Percentiles rank a stretch among this genome's conserved stretches.
Evolutionary conservation across 352 stramenopile genomes (phyloP).

Genomic region (Thalassiosira pacifica): DNA sequence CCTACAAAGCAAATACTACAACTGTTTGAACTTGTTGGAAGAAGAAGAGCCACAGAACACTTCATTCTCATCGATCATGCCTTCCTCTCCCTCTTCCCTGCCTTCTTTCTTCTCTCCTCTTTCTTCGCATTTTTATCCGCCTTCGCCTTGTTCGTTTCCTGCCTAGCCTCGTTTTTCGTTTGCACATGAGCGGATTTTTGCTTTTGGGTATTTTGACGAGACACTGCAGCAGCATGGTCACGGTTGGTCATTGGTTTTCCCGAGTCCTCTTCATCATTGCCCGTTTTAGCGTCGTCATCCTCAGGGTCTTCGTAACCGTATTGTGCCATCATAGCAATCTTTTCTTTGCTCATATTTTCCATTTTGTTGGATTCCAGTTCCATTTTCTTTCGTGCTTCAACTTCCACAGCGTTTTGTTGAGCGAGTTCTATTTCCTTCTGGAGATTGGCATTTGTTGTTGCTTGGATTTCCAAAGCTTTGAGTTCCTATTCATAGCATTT

Average conservation of each 20-base stretch:
- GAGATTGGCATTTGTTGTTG: constrained; percentile 44
- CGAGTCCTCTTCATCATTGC: constrained; percentile 25
- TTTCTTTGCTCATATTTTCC: constrained; percentile 42
- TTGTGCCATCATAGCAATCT: constrained; percentile 41
- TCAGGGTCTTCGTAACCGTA: constrained; percentile 60
- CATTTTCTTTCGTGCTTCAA: constrained; percentile 30
- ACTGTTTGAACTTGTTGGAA: too few species aligned
- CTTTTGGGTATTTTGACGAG: constrained; percentile 38
- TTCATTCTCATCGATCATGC: too few species aligned
- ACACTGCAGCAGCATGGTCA: constrained; percentile 43
- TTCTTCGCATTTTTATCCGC: constrained; percentile 56
- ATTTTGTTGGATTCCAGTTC: constrained; percentile 35
- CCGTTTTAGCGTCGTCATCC: constrained; percentile 34
- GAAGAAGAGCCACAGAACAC: too few species aligned
- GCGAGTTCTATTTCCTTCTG: constrained; percentile 64
- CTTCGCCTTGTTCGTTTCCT: constrained; percentile 51
- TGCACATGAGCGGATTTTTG: constrained; percentile 29
- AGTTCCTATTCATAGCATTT: constrained; percentile 32
- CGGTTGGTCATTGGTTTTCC: constrained; percentile 42
- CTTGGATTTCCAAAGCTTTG: constrained; percentile 39
- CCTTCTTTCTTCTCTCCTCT: constrained; percentile 57
- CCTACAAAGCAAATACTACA: too few species aligned
- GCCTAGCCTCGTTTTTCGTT: constrained; percentile 48
- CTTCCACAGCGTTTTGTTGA: constrained; percentile 44
- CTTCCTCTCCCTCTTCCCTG: constrained; percentile 52